These are phyloP conservation scores for Boletus coccyginus DNA, from an alignment of 768 basidiomycete species.

Conservation along the genomic window DNA sequence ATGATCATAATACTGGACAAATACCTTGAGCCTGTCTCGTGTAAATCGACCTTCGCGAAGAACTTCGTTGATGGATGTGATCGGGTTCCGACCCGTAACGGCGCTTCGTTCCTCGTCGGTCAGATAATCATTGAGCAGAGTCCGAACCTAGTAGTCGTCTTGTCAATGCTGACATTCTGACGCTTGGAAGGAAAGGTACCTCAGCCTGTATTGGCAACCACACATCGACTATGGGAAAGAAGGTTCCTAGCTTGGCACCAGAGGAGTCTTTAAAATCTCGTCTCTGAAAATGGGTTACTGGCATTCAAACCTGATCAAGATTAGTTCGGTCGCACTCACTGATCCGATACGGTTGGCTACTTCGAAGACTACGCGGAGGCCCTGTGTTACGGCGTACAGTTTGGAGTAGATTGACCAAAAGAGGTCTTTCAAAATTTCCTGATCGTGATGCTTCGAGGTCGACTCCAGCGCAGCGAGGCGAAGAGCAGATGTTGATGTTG, in stretches of 20 bases:
- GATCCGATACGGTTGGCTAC: slow-evolving; percentile 88
- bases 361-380: slow-evolving; percentile 86
- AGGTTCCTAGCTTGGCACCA: slow-evolving; percentile 66
- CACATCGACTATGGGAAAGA: slow-evolving; percentile 83
- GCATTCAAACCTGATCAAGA: background rate
- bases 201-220: slow-evolving; percentile 89
- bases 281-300: slow-evolving; percentile 46
- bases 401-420: slow-evolving; percentile 99
- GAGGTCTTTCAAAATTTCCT: slow-evolving; percentile 84
- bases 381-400: slow-evolving; percentile 89
- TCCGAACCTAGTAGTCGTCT: slow-evolving; percentile 59
- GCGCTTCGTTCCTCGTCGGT: slow-evolving; percentile 87
- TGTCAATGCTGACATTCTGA: slow-evolving; percentile 5
- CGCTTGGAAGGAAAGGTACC: slow-evolving; percentile 40
- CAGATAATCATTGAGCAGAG: slow-evolving; percentile 82
- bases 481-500: slow-evolving; percentile 50
- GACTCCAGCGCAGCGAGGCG: slow-evolving; percentile 74
- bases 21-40: slow-evolving; percentile 79
- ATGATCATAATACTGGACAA: background rate
- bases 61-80: slow-evolving; percentile 92
- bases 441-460: slow-evolving; percentile 68
- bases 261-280: slow-evolving; percentile 89
- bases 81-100: slow-evolving; percentile 78
- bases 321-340: slow-evolving; percentile 47
- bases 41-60: slow-evolving; percentile 78